Evolutionary conservation across 305 asterid genomes (phyloP).

Genomic region (Solanum chacoense): DNA sequence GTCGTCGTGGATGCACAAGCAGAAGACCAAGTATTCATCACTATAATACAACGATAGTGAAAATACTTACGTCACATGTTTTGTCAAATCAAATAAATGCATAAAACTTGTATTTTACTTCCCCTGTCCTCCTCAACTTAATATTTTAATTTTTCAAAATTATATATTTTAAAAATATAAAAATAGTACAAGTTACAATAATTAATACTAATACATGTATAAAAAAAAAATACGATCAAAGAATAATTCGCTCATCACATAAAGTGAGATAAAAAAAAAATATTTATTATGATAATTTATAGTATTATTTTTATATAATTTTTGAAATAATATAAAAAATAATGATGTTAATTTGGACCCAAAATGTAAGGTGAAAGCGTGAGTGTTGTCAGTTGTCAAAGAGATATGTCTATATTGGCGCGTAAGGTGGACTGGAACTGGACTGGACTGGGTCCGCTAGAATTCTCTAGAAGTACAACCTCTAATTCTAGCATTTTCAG

Average conservation of each 20-base stretch:
- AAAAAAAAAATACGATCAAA: not conserved
- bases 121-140: not conserved
- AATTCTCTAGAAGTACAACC: not conserved
- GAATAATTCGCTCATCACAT: not conserved
- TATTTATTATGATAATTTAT: no score
- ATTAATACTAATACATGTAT: not conserved
- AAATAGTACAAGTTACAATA: not conserved
- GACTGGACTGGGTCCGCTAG: not conserved
- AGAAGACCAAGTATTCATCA: not conserved
- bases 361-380: not conserved
- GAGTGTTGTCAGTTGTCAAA: not conserved
- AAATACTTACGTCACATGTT: not conserved
- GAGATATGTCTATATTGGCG: constrained; percentile 22
- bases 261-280: not conserved
- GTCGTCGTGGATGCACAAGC: not conserved
- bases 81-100: not conserved
- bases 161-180: not conserved
- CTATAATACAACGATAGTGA: not conserved
- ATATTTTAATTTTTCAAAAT: no score
- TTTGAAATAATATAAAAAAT: no score
- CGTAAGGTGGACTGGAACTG: constrained; percentile 9
- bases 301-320: no score
- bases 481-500: not conserved
- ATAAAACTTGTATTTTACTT: not conserved
- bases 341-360: not conserved